Evolutionary conservation across 2,329 filamentous ascomycete species (phyloP), one percentile per base, ranked within the genome.

Genomic region (Lachnellula arida): DNA sequence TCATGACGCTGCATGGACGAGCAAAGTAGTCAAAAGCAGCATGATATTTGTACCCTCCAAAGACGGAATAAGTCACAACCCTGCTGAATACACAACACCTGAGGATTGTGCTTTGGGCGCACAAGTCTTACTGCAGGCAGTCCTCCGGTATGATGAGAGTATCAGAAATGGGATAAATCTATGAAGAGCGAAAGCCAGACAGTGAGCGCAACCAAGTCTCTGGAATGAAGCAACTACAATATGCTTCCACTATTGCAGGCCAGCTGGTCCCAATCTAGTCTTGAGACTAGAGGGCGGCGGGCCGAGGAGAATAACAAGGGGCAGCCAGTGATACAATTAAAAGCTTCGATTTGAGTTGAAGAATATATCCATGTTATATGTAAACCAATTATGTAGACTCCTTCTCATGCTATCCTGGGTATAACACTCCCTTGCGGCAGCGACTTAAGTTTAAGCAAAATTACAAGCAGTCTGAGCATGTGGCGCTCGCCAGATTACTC

Each of bases 11-110:
- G 62, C 62, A 5, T 63, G 57, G 59, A 58, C 57, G 3, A 59
- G 51, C 23, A 67, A 62, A 14, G 59, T 62, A 25, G 60, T 62
- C 4, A 61, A 60, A 44, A 84, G 82, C 2, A 78, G 78, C 44
- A 87, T 87, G 84, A 82, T 86, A 32, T 87, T 87, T 62, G 79
- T 86, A 12, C 82, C 82, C 2, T 85, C 80, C 54, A 78, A 76
- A 62, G 78, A 84, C 63, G 84, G 83, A 2, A 71, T 87, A 17
- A 84, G 80, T 62, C 84, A 87, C 65, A 79, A 85, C 61, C 83
- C 84, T 1, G 76, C 79, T 50, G 84, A 86, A 64, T 86, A 81
- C 63, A 81, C 79, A 35, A 78, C 75, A 34, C 75, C 78, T 0
- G 80, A 82, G 42, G 81, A 85, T 64, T 86, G 81, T 64, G 74